Evolutionary conservation across 2,329 filamentous ascomycete genomes (phyloP).

Genomic region (Colletotrichum euphorbiae): DNA sequence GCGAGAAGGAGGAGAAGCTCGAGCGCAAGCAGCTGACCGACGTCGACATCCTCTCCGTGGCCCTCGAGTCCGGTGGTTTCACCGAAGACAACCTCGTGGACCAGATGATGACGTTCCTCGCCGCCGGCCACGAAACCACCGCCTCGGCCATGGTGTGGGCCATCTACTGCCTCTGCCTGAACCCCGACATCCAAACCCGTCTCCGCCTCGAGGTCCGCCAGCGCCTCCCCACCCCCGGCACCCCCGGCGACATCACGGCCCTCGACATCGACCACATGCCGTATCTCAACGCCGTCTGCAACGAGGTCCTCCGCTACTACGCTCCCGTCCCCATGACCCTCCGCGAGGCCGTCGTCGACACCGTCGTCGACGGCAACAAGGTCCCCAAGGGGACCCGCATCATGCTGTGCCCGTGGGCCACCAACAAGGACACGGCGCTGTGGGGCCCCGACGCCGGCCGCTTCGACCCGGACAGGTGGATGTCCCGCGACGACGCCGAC

Average conservation of each 20-base stretch:
- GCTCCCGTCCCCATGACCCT: slow-evolving; percentile 78
- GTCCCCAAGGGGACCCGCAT: slow-evolving; percentile 79
- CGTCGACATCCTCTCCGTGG: slow-evolving; percentile 83
- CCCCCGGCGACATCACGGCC: slow-evolving; percentile 57
- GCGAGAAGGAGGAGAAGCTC: slow-evolving; percentile 71
- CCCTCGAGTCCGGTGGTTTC: slow-evolving; percentile 80
- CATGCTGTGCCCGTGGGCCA: slow-evolving; percentile 72
- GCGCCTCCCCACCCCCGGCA: slow-evolving; percentile 64
- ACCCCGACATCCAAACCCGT: slow-evolving; percentile 73
- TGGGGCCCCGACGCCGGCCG: slow-evolving; percentile 82
- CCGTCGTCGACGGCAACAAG: slow-evolving; percentile 71
- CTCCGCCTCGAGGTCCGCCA: slow-evolving; percentile 76
- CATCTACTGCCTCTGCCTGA: slow-evolving; percentile 73
- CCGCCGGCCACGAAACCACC: slow-evolving; percentile 85
- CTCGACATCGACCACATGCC: slow-evolving; percentile 77
- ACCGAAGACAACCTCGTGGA: slow-evolving; percentile 84
- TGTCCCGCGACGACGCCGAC: slow-evolving; percentile 57
- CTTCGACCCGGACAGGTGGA: slow-evolving; percentile 86
- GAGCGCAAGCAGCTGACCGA: slow-evolving; percentile 62
- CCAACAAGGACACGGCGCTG: slow-evolving; percentile 74
- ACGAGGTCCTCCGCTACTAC: slow-evolving; percentile 80
- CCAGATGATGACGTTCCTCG: slow-evolving; percentile 91
- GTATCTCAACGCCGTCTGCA: slow-evolving; percentile 83
- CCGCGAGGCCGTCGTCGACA: slow-evolving; percentile 73
- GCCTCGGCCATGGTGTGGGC: slow-evolving; percentile 82